Evolutionary conservation across 2,329 filamentous ascomycete species (phyloP), one percentile per base, ranked within the genome.

Genomic region (Ophiosphaerella narmari): DNA sequence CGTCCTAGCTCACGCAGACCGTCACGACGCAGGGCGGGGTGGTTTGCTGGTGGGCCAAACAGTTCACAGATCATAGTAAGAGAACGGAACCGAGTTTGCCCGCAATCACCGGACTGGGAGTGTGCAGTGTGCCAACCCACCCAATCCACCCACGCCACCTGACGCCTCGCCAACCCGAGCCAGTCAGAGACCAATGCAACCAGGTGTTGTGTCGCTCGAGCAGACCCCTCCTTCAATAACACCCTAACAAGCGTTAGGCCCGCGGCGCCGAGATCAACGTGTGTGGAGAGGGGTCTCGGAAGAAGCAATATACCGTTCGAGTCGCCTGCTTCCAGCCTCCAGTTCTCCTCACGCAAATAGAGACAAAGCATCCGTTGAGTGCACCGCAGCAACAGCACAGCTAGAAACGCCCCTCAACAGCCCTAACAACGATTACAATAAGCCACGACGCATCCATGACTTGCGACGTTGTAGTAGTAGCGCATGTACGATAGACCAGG

Each of bases 171-270:
- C 48, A 50, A 50, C 52, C 50, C 41, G 51, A 57, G 60, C 65
- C 60, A 66, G 46, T 63, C 54, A 66, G 55, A 51, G 44, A 23
- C 46, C 56, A 39, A 44, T 43, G 48, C 50, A 43, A 21, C 24
- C 52, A 39, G 39, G 41, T 43, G 53, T 62, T 62, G 57, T 63
- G 55, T 65, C 65, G 59, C 63, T 63, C 65, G 54, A 54, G 43
- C 46, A 35, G 41, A 47, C 59, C 62, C 55, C 60, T 59, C 60
- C 52, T 55, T 44, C 58, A 63, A 66, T 65, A 63, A 62, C 60
- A 59, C 47, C 52, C 61, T n/a, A 62, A 63, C 57, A 62, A 60
- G 63, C 59, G 52, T 60, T 68, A 65, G 58, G 42, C 49, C 46
- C 53, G 54, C 46, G 58, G 48, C 45, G 42, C 50, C 46, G 48